Evolutionary conservation across 2,329 filamentous ascomycete genomes (phyloP), one percentile per base, ranked within the genome.

Genomic region (Colletotrichum caudatum): DNA sequence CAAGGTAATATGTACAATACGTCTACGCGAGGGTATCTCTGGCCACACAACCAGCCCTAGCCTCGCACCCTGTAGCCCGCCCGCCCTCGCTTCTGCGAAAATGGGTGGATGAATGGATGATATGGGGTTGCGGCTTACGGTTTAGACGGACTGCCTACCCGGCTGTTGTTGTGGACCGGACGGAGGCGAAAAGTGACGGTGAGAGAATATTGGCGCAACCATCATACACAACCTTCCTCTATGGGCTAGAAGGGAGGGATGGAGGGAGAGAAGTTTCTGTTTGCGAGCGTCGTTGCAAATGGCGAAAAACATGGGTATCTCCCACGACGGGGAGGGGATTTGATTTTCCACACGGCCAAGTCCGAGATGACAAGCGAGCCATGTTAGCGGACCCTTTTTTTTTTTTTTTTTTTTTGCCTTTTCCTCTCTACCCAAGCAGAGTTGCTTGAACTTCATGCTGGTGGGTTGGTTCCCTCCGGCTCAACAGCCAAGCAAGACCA

Each of bases 1-100:
- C 59, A 51, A 62, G 44, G 41, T 16, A 12, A 37, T 14, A 18
- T 16, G 46, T 29, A 29, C 29, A 29, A 29, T 29, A 29, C 46
- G 23, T 53, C 33, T 63, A 44, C 29, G 23, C 18, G 48, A 63
- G 48, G 60, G 48, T 48, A 44, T 41, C 29, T 53, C 48, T 53
- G 60, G 46, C 60, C 53, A 56, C 60, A 63, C 60, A 53, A n/a
- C 48, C 60, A 63, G 35, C 60, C 48, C 60, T 63, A 63, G 60
- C 48, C 60, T 63, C 48, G 37, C 56, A 58, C 37, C 26, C n/a
- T 56, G 33, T 51, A 26, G 48, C 35, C 48, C 33, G 29, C 29
- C 29, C 29, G 29, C 29, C 29, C 29, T 41, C 7, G 46, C 16
- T 39, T 53, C 20, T 37, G 59, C 59, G 44, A 62, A 62, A 62